A percentile compares a stretch with the other conserved stretches of the same genome.
phyloP scores from a whole-genome alignment of 768 basidiomycete species.

The Naematelia aurantialba region DNA sequence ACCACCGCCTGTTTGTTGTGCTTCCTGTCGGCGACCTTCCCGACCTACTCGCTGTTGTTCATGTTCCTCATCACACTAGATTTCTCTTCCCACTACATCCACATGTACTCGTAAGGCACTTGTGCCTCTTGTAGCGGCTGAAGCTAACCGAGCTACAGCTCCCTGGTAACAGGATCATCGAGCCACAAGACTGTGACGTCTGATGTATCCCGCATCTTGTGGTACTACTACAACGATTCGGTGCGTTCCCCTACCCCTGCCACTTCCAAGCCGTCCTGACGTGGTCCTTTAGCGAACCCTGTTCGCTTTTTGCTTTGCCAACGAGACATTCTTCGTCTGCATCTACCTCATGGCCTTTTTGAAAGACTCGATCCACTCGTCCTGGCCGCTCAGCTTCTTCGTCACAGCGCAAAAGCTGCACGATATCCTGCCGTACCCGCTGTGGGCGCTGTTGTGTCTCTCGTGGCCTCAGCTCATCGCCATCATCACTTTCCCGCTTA shows the following conservation, averaged over 20 bases:
- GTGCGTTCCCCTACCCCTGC: slow-evolving; percentile 55
- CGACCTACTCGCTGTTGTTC: slow-evolving; percentile 75
- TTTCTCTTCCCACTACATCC: slow-evolving; percentile 98
- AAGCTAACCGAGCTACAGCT: slow-evolving; percentile 56
- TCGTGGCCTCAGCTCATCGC: slow-evolving; percentile 79
- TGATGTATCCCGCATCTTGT: slow-evolving; percentile 86
- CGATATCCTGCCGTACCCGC: slow-evolving; percentile 23
- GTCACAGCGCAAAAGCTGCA: slow-evolving; percentile 12
- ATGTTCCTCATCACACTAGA: slow-evolving; percentile 95
- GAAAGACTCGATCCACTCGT: slow-evolving; percentile 63
- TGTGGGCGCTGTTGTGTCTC: slow-evolving; percentile 45
- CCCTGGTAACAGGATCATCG: slow-evolving; percentile 84
- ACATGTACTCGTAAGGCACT: slow-evolving; percentile 87
- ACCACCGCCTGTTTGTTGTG: slow-evolving; percentile 92
- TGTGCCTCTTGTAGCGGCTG: neutral
- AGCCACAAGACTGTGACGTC: slow-evolving; percentile 91
- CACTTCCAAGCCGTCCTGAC: neutral
- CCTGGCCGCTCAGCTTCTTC: slow-evolving; percentile 37
- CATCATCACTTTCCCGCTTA: slow-evolving; percentile 62
- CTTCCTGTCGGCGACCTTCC: slow-evolving; percentile 87
- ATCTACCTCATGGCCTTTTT: slow-evolving; percentile 91
- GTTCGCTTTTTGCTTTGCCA: slow-evolving; percentile 88
- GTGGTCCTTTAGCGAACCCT: slow-evolving; percentile 62
- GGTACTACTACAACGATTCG: slow-evolving; percentile 88
- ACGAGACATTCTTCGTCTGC: slow-evolving; percentile 92